Evolutionary conservation across 768 basidiomycete genomes (phyloP).

Genomic region (Mycena floridula): DNA sequence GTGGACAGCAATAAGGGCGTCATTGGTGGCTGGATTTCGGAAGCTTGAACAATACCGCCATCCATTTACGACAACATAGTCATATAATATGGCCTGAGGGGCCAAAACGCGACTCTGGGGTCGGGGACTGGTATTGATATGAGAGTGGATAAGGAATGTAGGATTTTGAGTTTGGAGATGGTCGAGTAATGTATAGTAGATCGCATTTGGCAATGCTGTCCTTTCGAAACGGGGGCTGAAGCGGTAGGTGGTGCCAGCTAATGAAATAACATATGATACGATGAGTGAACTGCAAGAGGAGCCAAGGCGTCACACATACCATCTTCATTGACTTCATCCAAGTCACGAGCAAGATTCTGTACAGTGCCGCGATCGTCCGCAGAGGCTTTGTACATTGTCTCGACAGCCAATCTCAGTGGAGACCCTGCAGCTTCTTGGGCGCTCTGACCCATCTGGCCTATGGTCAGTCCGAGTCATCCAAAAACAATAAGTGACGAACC

Average conservation of each 20-base stretch:
- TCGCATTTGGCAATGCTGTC: background rate
- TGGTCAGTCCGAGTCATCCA: background rate
- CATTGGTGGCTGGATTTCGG: background rate
- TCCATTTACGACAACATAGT: background rate
- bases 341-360: slow-evolving; percentile 12
- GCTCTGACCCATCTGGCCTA: background rate
- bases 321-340: slow-evolving; percentile 14
- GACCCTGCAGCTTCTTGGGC: background rate
- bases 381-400: slow-evolving; percentile 15
- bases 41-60: background rate
- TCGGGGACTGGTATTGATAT: background rate
- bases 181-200: background rate
- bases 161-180: background rate
- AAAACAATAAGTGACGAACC: slow-evolving; percentile 6
- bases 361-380: slow-evolving; percentile 19
- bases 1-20: background rate
- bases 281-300: too few relatives aligned
- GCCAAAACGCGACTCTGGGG: background rate
- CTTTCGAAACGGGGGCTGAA: background rate
- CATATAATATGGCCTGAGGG: background rate
- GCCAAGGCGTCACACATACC: slow-evolving; percentile 9
- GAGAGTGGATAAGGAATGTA: background rate
- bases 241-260: background rate
- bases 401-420: slow-evolving; percentile 6
- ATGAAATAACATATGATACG: background rate